These are phyloP conservation scores for Aureobasidium subglaciale DNA, from an alignment of 2,329 filamentous ascomycete species.

Conservation along the genomic window DNA sequence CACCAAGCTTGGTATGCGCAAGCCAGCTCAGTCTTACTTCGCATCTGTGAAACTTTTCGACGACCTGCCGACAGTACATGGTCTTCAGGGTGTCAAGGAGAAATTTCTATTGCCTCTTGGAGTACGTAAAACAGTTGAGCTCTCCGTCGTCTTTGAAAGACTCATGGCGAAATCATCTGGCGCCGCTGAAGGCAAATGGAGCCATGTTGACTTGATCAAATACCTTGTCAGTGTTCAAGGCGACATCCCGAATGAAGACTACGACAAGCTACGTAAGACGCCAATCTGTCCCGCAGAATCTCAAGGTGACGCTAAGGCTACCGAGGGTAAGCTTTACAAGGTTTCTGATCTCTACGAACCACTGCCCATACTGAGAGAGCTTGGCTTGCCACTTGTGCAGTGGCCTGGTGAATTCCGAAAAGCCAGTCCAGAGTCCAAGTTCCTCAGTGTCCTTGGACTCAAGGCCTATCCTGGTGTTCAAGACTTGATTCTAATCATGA, in stretches of 20 bases:
- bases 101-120: slow-evolving; percentile 79
- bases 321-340: slow-evolving; percentile 49
- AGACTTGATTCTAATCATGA: slow-evolving; percentile 74
- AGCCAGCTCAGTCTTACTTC: slow-evolving; percentile 82
- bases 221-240: slow-evolving; percentile 84
- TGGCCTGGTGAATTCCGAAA: slow-evolving; percentile 69
- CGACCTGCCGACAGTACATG: slow-evolving; percentile 75
- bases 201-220: slow-evolving; percentile 88
- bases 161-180: slow-evolving; percentile 57
- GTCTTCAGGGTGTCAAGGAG: slow-evolving; percentile 75
- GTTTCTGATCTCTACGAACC: slow-evolving; percentile 79
- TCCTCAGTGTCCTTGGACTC: slow-evolving; percentile 67
- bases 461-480: slow-evolving; percentile 61
- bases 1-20: slow-evolving; percentile 83
- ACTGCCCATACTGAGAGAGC: slow-evolving; percentile 58
- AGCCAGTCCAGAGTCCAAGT: slow-evolving; percentile 64
- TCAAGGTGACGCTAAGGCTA: slow-evolving; percentile 30
- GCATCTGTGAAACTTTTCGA: slow-evolving; percentile 91
- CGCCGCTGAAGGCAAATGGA: slow-evolving; percentile 60
- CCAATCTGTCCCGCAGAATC: slow-evolving; percentile 74
- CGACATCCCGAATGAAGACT: slow-evolving; percentile 78
- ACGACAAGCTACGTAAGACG: slow-evolving; percentile 68
- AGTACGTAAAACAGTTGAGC: slow-evolving; percentile 89
- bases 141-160: slow-evolving; percentile 86
- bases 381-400: slow-evolving; percentile 69